These are phyloP conservation scores for Hypsizygus marmoreus DNA, from an alignment of 768 basidiomycete species.

Conservation along the genomic window DNA sequence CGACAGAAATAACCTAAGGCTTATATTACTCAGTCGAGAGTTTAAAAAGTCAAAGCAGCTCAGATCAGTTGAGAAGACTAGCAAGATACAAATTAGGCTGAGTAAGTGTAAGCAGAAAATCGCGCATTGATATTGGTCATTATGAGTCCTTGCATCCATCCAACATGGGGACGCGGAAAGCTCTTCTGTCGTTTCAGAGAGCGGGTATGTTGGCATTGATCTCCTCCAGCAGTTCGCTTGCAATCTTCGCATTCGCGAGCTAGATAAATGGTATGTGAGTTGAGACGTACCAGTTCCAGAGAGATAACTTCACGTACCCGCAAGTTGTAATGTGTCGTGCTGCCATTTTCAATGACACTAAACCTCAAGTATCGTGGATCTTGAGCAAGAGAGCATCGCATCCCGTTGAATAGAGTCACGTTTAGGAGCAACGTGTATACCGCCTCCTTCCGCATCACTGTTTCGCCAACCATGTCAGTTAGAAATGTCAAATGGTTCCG, in stretches of 20 bases:
- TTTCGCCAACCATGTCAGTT: conserved; percentile 3
- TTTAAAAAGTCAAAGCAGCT: too few species aligned
- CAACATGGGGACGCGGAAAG: too few species aligned
- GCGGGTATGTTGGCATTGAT: conserved; percentile 51
- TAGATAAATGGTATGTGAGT: conserved; percentile 25
- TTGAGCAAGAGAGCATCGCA: conserved; percentile 71
- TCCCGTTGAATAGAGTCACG: conserved; percentile 74
- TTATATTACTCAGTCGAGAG: too few species aligned
- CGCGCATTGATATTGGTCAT: too few species aligned
- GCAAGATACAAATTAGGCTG: too few species aligned
- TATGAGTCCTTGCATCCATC: too few species aligned
- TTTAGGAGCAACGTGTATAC: conserved; percentile 76
- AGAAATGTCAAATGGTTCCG: background rate
- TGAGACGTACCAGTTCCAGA: conserved; percentile 7
- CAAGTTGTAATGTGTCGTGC: conserved; percentile 71
- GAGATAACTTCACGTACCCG: conserved; percentile 48
- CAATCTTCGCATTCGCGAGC: conserved; percentile 72
- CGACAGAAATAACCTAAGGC: too few species aligned
- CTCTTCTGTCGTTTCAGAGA: conserved; percentile 24
- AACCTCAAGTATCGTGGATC: conserved; percentile 81
- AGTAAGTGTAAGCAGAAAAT: too few species aligned
- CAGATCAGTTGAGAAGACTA: too few species aligned
- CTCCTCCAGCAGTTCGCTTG: conserved; percentile 65
- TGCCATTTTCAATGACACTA: conserved; percentile 65
- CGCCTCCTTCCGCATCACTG: conserved; percentile 88